phyloP scores from a whole-genome alignment of 2,329 filamentous ascomycete species.

The Hypoxylon sp. region DNA sequence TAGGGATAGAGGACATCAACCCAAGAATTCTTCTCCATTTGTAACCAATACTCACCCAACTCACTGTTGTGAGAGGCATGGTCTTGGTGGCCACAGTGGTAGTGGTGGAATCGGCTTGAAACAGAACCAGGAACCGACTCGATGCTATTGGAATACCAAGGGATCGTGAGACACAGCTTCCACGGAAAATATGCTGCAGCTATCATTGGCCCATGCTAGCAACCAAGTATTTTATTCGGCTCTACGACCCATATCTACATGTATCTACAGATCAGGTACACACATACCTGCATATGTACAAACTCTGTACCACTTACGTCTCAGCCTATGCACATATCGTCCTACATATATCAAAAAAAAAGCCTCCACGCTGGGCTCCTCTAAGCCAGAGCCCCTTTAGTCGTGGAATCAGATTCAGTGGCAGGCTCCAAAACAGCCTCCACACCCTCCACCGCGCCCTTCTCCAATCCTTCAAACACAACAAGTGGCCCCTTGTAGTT shows the following conservation, averaged over 20 bases:
- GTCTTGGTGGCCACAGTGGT: no score
- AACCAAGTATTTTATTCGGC: neutral
- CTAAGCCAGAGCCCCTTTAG: conserved; percentile 18
- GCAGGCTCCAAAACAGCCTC: conserved; percentile 34
- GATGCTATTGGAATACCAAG: neutral
- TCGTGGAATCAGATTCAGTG: conserved; percentile 12
- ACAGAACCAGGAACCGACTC: neutral
- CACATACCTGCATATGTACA: neutral
- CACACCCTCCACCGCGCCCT: conserved; percentile 46
- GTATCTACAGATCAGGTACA: conserved; percentile 1
- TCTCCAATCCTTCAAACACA: conserved; percentile 48
- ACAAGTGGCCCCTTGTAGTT: conserved; percentile 60
- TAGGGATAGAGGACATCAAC: no score
- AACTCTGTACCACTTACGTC: neutral
- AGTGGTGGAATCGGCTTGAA: neutral
- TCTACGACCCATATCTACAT: neutral
- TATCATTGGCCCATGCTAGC: neutral
- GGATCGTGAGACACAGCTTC: neutral
- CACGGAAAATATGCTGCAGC: neutral
- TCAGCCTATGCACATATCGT: neutral
- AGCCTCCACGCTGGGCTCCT: neutral
- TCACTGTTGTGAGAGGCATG: neutral
- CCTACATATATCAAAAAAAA: neutral
- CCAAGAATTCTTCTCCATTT: no score
- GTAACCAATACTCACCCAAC: no score